Percentiles rank a stretch among this genome's conserved stretches.
These are phyloP conservation scores for Rutidosis leptorrhynchoides DNA, from an alignment of 129 eudicot species.

Conservation along the genomic window DNA sequence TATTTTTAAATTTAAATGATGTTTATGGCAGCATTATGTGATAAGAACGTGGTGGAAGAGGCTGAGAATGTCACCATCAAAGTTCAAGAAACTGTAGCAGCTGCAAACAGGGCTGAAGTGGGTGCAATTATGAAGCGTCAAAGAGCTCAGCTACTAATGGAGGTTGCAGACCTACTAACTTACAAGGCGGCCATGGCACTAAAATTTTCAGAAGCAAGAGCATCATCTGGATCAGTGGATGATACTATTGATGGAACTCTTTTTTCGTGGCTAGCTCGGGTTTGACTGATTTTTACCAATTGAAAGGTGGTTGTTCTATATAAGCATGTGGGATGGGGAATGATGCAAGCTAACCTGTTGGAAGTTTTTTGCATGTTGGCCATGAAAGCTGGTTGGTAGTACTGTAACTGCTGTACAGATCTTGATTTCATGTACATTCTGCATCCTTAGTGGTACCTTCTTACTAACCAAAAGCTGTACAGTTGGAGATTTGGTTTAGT, in stretches of 20 bases:
- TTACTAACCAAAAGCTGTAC: constrained; percentile 32
- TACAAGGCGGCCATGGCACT: constrained; percentile 78
- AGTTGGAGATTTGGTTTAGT: constrained; percentile 34
- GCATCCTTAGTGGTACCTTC: constrained; percentile 38
- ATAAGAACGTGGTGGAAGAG: constrained; percentile 19
- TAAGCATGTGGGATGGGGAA: constrained; percentile 10
- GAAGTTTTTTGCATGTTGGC: constrained; percentile 37
- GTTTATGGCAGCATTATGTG: constrained; percentile 16
- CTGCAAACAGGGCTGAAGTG: constrained; percentile 43
- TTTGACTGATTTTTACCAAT: constrained; percentile 21
- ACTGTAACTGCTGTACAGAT: constrained; percentile 70
- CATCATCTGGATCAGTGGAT: constrained; percentile 19
- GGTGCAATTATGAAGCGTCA: constrained; percentile 65
- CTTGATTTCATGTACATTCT: constrained; percentile 68
- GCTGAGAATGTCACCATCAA: constrained; percentile 29
- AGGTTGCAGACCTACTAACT: constrained; percentile 70
- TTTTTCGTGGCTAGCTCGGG: constrained; percentile 14
- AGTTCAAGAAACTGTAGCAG: constrained; percentile 56
- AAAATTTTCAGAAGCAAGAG: constrained; percentile 62
- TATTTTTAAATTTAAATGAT: background rate
- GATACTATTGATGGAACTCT: constrained; percentile 10
- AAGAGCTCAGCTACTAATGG: constrained; percentile 73
- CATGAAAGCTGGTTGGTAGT: constrained; percentile 38
- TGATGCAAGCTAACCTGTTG: constrained; percentile 21
- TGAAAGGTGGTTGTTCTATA: constrained; percentile 11